Evolutionary conservation across 495 filamentous ascomycete genomes (phyloP), one percentile per base, ranked within the genome.

Genomic region (Aspergillus steynii): DNA sequence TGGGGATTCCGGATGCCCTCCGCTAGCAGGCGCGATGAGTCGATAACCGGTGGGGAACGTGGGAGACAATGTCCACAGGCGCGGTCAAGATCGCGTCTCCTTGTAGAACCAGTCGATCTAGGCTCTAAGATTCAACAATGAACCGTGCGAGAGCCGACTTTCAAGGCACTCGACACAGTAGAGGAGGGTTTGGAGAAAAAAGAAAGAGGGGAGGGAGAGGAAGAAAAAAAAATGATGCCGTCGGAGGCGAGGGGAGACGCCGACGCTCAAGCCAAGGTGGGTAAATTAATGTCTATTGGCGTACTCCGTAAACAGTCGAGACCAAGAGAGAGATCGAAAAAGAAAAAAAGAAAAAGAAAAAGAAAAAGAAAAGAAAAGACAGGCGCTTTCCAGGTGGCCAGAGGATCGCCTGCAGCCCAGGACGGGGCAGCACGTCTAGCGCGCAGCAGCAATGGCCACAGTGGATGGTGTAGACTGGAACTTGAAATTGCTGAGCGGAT

Each of bases 351-450:
- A 57, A 4, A 27, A 56, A 29, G 32, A 54, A 26, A 15, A 20
- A 34, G 15, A 25, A 59, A 52, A 55, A 45, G 45, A 60, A 55
- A 59, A 63, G 61, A 62, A 65, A 64, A 49, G 32, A 62, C 49
- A 58, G 46, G 34, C 34, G 45, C 60, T 46, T 63, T 64, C 63
- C 53, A 64, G 63, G 64, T 66, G 68, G 61, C 53, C 65, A 66
- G 65, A 70, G 69, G 72, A 71, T 74, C 68, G 71, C 73, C 75
- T 77, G 75, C 75, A 74, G 72, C 67, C 67, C 68, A 64, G 54
- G 50, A 61, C 42, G 53, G 61, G 57, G 58, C 62, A 65, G 61
- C 62, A 68, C 65, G 62, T 68, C 62, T 64, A 65, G 62, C 65
- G 60, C 64, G 66, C 65, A 66, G 63, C 58, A 61, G 51, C 52